These are phyloP conservation scores for Parietichytrium sp. DNA, from an alignment of 108 stramenopile species.

Conservation along the genomic window DNA sequence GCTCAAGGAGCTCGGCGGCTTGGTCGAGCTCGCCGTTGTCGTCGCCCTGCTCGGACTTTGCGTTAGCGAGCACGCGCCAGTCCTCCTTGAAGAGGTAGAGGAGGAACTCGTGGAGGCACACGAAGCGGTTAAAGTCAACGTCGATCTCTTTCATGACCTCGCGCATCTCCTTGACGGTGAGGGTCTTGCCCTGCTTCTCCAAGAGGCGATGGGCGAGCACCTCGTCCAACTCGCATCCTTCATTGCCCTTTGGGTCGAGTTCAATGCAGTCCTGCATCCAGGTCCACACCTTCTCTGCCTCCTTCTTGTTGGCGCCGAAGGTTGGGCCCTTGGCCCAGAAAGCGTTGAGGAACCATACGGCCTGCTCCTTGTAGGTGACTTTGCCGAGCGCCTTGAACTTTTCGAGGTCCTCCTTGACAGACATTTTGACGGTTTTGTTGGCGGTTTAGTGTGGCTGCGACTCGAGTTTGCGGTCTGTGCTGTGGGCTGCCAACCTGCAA, in stretches of 20 bases:
- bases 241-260: slow-evolving; percentile 40
- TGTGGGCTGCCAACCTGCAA: too few species aligned
- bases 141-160: slow-evolving; percentile 41
- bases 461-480: too few species aligned
- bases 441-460: too few species aligned
- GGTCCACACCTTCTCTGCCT: slow-evolving; percentile 40
- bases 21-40: slow-evolving; percentile 4
- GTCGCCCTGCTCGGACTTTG: slow-evolving; percentile 31
- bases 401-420: slow-evolving; percentile 9
- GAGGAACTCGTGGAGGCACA: slow-evolving; percentile 41
- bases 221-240: slow-evolving; percentile 35
- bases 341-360: slow-evolving; percentile 45
- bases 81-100: slow-evolving; percentile 35
- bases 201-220: slow-evolving; percentile 42
- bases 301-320: slow-evolving; percentile 12
- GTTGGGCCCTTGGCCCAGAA: slow-evolving; percentile 42
- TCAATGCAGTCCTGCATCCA: slow-evolving; percentile 4
- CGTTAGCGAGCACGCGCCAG: slow-evolving; percentile 40
- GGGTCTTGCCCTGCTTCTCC: slow-evolving; percentile 34
- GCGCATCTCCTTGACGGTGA: slow-evolving; percentile 48
- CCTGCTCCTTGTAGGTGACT: slow-evolving; percentile 35
- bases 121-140: slow-evolving; percentile 43
- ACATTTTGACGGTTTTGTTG: too few species aligned
- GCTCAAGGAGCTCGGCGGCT: neutral
- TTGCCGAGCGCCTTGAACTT: slow-evolving; percentile 10